These are phyloP conservation scores for Trametes cingulata DNA, from an alignment of 768 basidiomycete species.

Conservation along the genomic window DNA sequence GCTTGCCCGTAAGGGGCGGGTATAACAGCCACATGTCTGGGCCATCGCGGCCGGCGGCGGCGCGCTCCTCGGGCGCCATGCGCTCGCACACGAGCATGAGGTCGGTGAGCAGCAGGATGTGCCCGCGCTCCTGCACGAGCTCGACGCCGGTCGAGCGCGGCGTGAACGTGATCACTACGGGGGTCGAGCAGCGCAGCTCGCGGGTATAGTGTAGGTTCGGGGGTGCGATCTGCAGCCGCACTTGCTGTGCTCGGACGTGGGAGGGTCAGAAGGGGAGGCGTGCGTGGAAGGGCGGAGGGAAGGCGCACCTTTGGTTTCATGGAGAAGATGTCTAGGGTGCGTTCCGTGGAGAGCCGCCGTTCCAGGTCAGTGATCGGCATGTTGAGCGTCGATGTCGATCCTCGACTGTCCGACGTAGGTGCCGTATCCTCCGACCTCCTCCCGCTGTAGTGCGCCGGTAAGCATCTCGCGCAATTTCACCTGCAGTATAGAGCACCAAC, in stretches of 20 bases:
- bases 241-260: constrained; percentile 54
- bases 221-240: constrained; percentile 88
- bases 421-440: constrained; percentile 62
- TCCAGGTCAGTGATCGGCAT: constrained; percentile 80
- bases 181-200: constrained; percentile 68
- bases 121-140: constrained; percentile 74
- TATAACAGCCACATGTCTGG: constrained; percentile 92
- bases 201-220: constrained; percentile 77
- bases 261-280: constrained; percentile 1
- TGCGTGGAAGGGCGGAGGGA: not conserved
- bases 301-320: constrained; percentile 86
- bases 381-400: constrained; percentile 51
- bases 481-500: constrained; percentile 40
- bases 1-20: constrained; percentile 94
- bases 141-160: constrained; percentile 75
- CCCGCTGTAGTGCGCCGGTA: constrained; percentile 41
- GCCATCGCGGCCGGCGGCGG: constrained; percentile 49
- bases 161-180: constrained; percentile 74
- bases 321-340: constrained; percentile 90
- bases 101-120: constrained; percentile 89
- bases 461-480: no score
- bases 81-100: constrained; percentile 89
- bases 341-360: constrained; percentile 69
- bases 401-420: constrained; percentile 52
- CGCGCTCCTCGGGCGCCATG: constrained; percentile 68